These are phyloP conservation scores for Persicaria maculosa DNA, from an alignment of 148 eudicot genomes.

Conservation along the genomic window DNA sequence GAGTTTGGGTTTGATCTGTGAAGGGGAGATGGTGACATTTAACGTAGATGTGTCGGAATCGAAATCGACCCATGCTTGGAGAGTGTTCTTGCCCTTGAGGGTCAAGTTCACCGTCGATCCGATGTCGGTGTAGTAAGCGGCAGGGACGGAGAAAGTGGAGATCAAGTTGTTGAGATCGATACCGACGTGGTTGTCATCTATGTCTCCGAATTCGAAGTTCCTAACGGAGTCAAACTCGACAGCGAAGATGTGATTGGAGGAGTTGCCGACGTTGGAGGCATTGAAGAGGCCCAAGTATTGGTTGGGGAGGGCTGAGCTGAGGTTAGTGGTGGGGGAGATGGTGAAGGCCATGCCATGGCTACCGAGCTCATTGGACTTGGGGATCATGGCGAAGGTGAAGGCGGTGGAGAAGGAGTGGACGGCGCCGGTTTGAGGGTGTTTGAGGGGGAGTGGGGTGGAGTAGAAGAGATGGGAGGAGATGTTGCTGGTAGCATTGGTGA, in stretches of 20 bases:
- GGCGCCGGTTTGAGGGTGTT: neutral
- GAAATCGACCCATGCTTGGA: slow-evolving; percentile 34
- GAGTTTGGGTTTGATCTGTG: slow-evolving; percentile 19
- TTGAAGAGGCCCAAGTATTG: slow-evolving; percentile 45
- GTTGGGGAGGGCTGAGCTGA: slow-evolving; percentile 21
- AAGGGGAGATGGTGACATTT: slow-evolving; percentile 29
- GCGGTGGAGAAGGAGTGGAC: slow-evolving; percentile 6
- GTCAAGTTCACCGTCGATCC: slow-evolving; percentile 12
- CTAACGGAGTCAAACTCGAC: slow-evolving; percentile 44
- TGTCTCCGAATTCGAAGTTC: slow-evolving; percentile 27
- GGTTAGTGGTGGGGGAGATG: neutral
- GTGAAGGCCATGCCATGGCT: slow-evolving; percentile 12
- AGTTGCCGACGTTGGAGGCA: slow-evolving; percentile 23
- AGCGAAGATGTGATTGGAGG: slow-evolving; percentile 34
- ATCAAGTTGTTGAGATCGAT: slow-evolving; percentile 30
- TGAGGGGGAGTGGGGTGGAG: slow-evolving; percentile 2
- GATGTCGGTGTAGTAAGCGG: slow-evolving; percentile 15
- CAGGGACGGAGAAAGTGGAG: slow-evolving; percentile 19
- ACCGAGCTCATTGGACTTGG: neutral
- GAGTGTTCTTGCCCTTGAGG: slow-evolving; percentile 25
- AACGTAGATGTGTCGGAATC: slow-evolving; percentile 19
- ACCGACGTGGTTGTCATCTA: slow-evolving; percentile 42
- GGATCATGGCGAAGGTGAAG: neutral
- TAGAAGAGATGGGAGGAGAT: neutral
- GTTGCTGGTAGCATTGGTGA: slow-evolving; percentile 7